Evolutionary conservation across 2,329 filamentous ascomycete species (phyloP), one percentile per base, ranked within the genome.

Genomic region (Colletotrichum viniferum): DNA sequence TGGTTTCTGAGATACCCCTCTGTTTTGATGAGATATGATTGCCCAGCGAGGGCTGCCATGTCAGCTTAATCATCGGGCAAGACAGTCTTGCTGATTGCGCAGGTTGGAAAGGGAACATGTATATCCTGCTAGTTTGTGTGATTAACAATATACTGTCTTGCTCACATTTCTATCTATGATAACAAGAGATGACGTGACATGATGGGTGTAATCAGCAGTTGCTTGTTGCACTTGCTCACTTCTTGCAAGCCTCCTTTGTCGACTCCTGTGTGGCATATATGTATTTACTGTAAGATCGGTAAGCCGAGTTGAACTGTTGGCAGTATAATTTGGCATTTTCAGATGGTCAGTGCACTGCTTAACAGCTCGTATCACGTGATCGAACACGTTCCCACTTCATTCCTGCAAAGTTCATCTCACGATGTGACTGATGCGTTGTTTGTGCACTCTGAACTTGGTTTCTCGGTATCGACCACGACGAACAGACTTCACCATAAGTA

Each of bases 1-100:
- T 77, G 74, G 64, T 77, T 77, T 74, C 67, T 70, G 76, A 77
- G 74, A 77, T 77, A 77, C 74, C 76, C 76, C 74, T 77, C 76
- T 77, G 74, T 75, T 77, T 61, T 69, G 73, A 75, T 75, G 48
- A 73, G 73, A 73, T 48, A 28, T 56, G n/a, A 28, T 6, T 64
- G 18, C 63, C 26, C 9, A 21, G 34, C 26, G 34, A 60, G 48
- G 63, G 73, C 38, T 55, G 30, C 56, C 36, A 56, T 64, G 43
- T 75, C 73, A 24, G 73, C 73, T 52, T 64, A 73, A 73, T 75
- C 73, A 75, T 58, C 63, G 69, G 56, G 73, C 43, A 68, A 73
- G 69, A 43, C 30, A 5, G 63, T 68, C 38, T 48, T 48, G 63
- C 13, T 63, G 7, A 58, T 36, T 62, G 28, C 30, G 24, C 36